Evolutionary conservation across 73 alveolate genomes (phyloP), one percentile per base, ranked within the genome.

Genomic region (Paramecium bursaria): DNA sequence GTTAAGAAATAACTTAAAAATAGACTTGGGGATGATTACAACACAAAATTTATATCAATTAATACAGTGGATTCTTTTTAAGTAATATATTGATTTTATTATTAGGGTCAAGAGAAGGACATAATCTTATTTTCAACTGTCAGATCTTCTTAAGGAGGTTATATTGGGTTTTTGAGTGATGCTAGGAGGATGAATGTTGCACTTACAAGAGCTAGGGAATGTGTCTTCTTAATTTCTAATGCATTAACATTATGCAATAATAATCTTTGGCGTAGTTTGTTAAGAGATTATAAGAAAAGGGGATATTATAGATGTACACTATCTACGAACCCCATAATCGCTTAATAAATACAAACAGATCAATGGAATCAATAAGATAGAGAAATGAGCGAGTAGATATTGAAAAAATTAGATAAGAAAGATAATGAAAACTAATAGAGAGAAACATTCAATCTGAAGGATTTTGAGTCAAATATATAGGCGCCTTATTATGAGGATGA

Each of bases 141-240:
- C 1, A 85, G 97, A 76, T 87, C 82, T 67, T 89, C 88, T 87
- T 25, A 47, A 14, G 14, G 30, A 7, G 90, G 88, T 15, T 35
- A 73, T 49, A 75, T 86, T 35, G 95, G 97, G 39, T 92, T 92
- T 73, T 55, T 90, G 25, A 46, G 50, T 39, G 92, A 87, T 39
- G 85, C 86, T 33, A 86, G 91, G 80, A 90, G 97, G 82, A 75
- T 92, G 87, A 92, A 92, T 88, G 97, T 92, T 17, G 92, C 97
- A 44, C 85, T 92, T 49, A 92, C 97, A 9, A 92, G 97, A 90
- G 97, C 96, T 14, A 92, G 75, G 77, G 47, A 75, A 51, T 94
- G 95, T 15, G 27, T 91, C 7, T 74, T 92, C 49, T 77, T 92
- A 48, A 50, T 92, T 52, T 96, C 96, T 46, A 91, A 92, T 85